Conservation (phyloP, 768 basidiomycete genomes). For the Psilocybe subaeruginosa region DNA sequence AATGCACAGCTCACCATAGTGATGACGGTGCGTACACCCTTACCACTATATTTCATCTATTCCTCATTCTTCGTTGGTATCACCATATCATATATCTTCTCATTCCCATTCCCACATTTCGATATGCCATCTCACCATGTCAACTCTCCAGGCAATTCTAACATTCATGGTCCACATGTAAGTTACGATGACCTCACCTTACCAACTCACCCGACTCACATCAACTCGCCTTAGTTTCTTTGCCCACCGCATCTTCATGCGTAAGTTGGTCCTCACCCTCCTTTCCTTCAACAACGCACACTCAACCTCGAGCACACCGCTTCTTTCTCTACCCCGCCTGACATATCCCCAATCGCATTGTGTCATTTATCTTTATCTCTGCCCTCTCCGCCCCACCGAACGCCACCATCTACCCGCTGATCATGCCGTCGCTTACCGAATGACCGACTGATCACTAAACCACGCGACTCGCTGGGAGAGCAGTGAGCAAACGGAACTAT, state of each 20-base stretch:
- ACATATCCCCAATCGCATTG: not conserved
- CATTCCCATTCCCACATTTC: too few species aligned
- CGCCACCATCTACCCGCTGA: not conserved
- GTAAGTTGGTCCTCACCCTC: conserved; percentile 25
- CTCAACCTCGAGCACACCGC: too few species aligned
- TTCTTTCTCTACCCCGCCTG: not conserved
- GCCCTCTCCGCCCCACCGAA: not conserved
- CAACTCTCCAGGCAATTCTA: conserved; percentile 27
- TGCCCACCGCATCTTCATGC: conserved; percentile 39
- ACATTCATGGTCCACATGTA: conserved; percentile 33
- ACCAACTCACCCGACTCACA: too few species aligned
- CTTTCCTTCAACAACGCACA: too few species aligned
- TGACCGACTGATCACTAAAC: not conserved
- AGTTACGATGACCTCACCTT: conserved; percentile 1
- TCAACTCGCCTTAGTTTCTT: conserved; percentile 31
- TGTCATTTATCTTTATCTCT: not conserved
- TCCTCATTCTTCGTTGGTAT: too few species aligned
- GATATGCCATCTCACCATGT: too few species aligned
- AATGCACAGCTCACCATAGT: conserved; percentile 27
- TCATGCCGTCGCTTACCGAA: too few species aligned
- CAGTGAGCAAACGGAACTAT: conserved; percentile 42
- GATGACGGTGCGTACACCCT: conserved; percentile 20
- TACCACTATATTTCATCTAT: too few species aligned
- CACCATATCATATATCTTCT: too few species aligned
- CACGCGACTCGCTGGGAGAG: not conserved